A percentile compares a stretch with the other conserved stretches of the same genome.
phyloP scores from a whole-genome alignment of 495 filamentous ascomycete genomes.

The Acidomyces sp. region DNA sequence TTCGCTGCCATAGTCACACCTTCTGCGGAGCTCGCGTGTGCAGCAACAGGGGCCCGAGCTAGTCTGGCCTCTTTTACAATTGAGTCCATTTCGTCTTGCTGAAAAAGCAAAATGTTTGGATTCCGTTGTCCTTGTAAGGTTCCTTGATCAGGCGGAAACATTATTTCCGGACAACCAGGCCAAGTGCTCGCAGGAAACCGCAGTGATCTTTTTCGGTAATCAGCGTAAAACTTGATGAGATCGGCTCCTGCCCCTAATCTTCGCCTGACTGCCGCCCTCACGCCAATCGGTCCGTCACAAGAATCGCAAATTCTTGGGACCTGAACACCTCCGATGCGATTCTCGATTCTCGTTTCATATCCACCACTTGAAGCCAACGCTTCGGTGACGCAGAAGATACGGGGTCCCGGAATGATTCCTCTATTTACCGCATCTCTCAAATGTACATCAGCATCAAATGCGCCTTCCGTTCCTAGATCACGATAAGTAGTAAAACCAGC shows the following conservation, averaged over 20 bases:
- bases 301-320: constrained; percentile 33
- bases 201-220: constrained; percentile 37
- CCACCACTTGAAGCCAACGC: constrained; percentile 36
- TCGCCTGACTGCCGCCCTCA: constrained; percentile 35
- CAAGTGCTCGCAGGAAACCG: constrained; percentile 29
- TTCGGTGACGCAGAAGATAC: constrained; percentile 40
- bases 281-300: constrained; percentile 34
- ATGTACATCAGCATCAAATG: constrained; percentile 34
- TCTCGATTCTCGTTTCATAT: constrained; percentile 38
- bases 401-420: constrained; percentile 38
- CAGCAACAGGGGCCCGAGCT: constrained; percentile 33
- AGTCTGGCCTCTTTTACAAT: constrained; percentile 36
- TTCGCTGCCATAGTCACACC: constrained; percentile 35
- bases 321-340: constrained; percentile 20
- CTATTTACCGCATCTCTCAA: constrained; percentile 35
- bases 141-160: constrained; percentile 16
- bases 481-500: constrained; percentile 44
- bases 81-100: constrained; percentile 38
- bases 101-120: constrained; percentile 32
- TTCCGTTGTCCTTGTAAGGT: constrained; percentile 24
- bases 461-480: constrained; percentile 40
- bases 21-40: constrained; percentile 32
- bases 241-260: constrained; percentile 38
- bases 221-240: constrained; percentile 41
- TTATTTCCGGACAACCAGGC: constrained; percentile 15